A percentile compares a stretch with the other conserved stretches of the same genome.
These are phyloP conservation scores for Diaporthe destruens DNA, from an alignment of 2,329 filamentous ascomycete species.

Conservation along the genomic window DNA sequence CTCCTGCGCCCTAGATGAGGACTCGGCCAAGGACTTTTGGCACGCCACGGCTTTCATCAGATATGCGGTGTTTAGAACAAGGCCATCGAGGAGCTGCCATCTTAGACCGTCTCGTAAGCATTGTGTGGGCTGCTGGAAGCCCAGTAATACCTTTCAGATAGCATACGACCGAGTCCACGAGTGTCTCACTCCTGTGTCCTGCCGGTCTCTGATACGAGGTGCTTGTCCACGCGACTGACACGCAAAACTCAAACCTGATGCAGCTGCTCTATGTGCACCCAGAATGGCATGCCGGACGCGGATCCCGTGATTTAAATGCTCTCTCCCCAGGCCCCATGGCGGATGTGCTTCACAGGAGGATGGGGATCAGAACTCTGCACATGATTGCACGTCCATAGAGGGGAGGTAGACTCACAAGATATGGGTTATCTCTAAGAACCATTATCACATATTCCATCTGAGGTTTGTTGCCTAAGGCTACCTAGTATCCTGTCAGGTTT, in stretches of 20 bases:
- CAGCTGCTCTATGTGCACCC: neutral
- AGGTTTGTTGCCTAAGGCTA: no score
- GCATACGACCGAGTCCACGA: slow-evolving; percentile 26
- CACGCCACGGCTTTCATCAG: neutral
- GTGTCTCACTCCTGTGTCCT: slow-evolving; percentile 20
- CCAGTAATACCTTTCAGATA: neutral
- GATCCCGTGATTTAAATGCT: neutral
- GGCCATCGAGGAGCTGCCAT: neutral
- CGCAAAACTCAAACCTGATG: neutral
- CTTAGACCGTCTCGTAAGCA: slow-evolving; percentile 20
- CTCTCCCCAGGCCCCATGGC: neutral
- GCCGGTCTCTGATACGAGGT: slow-evolving; percentile 30
- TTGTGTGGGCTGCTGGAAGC: neutral
- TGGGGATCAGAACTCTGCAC: neutral
- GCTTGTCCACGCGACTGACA: slow-evolving; percentile 3
- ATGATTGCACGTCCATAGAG: neutral
- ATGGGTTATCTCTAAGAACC: no score
- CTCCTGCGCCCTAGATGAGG: neutral
- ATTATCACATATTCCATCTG: no score
- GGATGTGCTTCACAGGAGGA: neutral
- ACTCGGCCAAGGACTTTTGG: neutral
- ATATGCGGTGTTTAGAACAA: slow-evolving; percentile 17
- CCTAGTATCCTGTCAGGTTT: no score
- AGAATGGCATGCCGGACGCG: neutral
- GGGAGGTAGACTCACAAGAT: neutral